These are phyloP conservation scores for Raddia distichophylla DNA, from an alignment of 176 grass and related monocot species.

Conservation along the genomic window DNA sequence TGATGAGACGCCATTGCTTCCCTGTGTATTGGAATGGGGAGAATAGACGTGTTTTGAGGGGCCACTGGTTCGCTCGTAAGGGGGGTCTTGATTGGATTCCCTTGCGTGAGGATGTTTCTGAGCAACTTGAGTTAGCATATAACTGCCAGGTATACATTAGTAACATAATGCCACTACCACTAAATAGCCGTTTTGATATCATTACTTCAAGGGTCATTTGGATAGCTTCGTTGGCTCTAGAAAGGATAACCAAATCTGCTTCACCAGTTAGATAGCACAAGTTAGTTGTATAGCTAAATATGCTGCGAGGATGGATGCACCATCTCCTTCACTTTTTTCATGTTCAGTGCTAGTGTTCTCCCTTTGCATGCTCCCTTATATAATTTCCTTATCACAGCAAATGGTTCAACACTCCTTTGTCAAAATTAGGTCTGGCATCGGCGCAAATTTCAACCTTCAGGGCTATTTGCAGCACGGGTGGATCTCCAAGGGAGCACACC, in stretches of 20 bases:
- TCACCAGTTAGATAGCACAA: background rate
- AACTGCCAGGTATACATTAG: slow-evolving; percentile 53
- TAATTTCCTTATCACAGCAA: slow-evolving; percentile 22
- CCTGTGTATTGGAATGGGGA: slow-evolving; percentile 99
- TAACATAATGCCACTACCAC: slow-evolving; percentile 1
- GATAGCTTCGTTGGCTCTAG: slow-evolving; percentile 1
- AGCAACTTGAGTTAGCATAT: slow-evolving; percentile 90
- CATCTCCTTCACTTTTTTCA: background rate
- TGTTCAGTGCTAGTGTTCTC: slow-evolving; percentile 13
- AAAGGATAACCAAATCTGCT: slow-evolving; percentile 25
- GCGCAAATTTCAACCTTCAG: slow-evolving; percentile 94
- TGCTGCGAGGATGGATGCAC: background rate
- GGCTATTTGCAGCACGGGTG: slow-evolving; percentile 88
- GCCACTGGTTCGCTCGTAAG: slow-evolving; percentile 93
- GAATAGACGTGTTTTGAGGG: slow-evolving; percentile 91
- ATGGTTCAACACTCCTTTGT: slow-evolving; percentile 37
- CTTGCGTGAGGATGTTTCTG: slow-evolving; percentile 88
- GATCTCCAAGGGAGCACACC: slow-evolving; percentile 74
- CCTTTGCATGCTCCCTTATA: background rate
- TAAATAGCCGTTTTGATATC: background rate
- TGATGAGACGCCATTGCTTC: slow-evolving; percentile 90
- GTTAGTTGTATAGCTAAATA: slow-evolving; percentile 4
- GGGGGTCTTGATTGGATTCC: slow-evolving; percentile 95
- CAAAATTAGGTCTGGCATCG: slow-evolving; percentile 83
- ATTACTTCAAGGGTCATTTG: background rate